phyloP scores from a whole-genome alignment of 2,329 filamentous ascomycete species.

The Monosporascus sp. region DNA sequence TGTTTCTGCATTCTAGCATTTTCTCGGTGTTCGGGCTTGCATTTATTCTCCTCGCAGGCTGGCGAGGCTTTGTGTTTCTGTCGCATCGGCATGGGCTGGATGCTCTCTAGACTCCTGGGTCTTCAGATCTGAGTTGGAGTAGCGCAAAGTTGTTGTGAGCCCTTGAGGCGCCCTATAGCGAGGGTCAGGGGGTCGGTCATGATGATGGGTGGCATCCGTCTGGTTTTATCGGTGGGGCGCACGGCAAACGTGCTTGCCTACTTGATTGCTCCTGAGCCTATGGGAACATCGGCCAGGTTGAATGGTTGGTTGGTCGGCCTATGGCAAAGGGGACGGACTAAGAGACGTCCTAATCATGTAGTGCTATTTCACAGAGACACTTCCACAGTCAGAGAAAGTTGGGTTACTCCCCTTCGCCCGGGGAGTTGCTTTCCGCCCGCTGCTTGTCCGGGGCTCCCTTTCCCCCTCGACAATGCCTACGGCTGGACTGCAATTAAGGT shows the following conservation, averaged over 20 bases:
- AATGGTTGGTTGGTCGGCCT: too few species aligned
- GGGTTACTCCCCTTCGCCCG: not conserved
- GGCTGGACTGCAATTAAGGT: conserved; percentile 18
- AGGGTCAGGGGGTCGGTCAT: not conserved
- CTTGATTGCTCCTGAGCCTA: too few species aligned
- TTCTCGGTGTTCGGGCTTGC: too few species aligned
- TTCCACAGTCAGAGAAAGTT: not conserved
- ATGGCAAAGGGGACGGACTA: too few species aligned
- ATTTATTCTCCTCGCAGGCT: not conserved
- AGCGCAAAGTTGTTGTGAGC: not conserved
- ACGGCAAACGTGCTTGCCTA: too few species aligned
- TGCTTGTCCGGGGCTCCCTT: too few species aligned
- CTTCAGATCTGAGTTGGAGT: too few species aligned
- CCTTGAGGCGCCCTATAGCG: not conserved
- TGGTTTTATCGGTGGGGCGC: too few species aligned
- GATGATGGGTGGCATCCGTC: not conserved
- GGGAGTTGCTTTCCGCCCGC: not conserved
- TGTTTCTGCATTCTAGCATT: not conserved
- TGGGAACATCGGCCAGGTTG: too few species aligned
- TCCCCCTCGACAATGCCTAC: not conserved
- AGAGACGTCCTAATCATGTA: not conserved
- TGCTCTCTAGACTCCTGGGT: too few species aligned
- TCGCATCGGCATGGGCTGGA: too few species aligned
- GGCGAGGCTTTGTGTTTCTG: not conserved
- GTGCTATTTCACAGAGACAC: not conserved